Evolutionary conservation across 768 basidiomycete genomes (phyloP).

Genomic region (Rhizopogon rudus): DNA sequence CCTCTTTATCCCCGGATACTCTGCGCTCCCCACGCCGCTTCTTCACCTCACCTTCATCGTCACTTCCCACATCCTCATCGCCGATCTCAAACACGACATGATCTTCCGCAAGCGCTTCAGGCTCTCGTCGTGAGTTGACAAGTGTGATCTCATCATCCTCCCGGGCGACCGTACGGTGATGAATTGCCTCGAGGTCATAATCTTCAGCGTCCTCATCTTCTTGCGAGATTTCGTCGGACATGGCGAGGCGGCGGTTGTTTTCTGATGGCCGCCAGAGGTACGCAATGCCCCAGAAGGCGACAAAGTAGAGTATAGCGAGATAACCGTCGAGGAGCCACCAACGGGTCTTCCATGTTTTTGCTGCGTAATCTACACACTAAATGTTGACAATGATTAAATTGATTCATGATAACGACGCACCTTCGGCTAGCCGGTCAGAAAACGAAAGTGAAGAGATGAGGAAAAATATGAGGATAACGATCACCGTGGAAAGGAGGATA

Average conservation of each 20-base stretch:
- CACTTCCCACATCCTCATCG: slow-evolving; percentile 66
- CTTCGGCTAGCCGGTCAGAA: slow-evolving; percentile 87
- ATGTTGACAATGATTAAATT: not conserved
- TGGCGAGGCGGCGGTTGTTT: slow-evolving; percentile 85
- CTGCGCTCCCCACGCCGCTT: slow-evolving; percentile 40
- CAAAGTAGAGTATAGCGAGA: slow-evolving; percentile 82
- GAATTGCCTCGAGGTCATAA: slow-evolving; percentile 79
- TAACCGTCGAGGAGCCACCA: slow-evolving; percentile 99
- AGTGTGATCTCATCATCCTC: slow-evolving; percentile 69
- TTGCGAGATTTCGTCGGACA: slow-evolving; percentile 96
- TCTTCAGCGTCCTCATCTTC: slow-evolving; percentile 93
- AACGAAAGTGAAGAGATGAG: slow-evolving; percentile 89
- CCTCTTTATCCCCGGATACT: slow-evolving; percentile 43
- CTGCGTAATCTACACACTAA: slow-evolving; percentile 71
- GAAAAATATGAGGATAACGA: slow-evolving; percentile 86
- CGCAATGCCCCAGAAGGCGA: slow-evolving; percentile 73
- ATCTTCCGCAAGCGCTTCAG: slow-evolving; percentile 50
- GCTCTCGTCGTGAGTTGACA: slow-evolving; percentile 54
- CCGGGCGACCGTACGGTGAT: slow-evolving; percentile 43
- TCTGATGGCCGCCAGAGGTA: slow-evolving; percentile 94
- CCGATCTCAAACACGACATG: slow-evolving; percentile 89
- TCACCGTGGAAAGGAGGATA: slow-evolving; percentile 76
- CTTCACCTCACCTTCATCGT: slow-evolving; percentile 61
- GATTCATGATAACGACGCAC: slow-evolving; percentile 33
- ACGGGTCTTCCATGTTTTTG: slow-evolving; percentile 81